Percentiles rank a stretch among this genome's conserved stretches.
phyloP scores from a whole-genome alignment of 75 land plant species.

The Gnetum montanum region DNA sequence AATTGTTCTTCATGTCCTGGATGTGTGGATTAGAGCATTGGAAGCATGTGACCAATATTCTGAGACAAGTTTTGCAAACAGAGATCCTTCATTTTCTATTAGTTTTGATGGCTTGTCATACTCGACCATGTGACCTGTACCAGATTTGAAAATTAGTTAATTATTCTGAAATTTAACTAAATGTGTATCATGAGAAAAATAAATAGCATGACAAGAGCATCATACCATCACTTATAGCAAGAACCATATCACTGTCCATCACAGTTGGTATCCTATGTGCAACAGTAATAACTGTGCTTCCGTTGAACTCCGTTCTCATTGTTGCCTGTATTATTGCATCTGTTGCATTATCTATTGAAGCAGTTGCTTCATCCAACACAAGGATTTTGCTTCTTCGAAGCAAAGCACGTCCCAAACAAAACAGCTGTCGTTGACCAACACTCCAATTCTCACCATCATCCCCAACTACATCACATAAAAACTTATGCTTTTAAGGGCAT shows the following conservation, averaged over 20 bases:
- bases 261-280: constrained; percentile 41
- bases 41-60: constrained; percentile 78
- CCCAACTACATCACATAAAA: constrained; percentile 12
- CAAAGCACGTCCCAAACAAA: constrained; percentile 25
- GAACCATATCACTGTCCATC: constrained; percentile 29
- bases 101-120: constrained; percentile 58
- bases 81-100: constrained; percentile 52
- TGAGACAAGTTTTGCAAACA: constrained; percentile 66
- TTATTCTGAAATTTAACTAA: no score
- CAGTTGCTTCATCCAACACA: constrained; percentile 27
- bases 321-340: constrained; percentile 18
- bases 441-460: constrained; percentile 33
- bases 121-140: constrained; percentile 75
- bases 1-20: no score
- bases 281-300: constrained; percentile 35
- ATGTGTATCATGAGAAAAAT: no score
- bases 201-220: no score
- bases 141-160: no score
- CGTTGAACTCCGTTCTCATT: constrained; percentile 18
- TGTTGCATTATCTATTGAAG: constrained; percentile 22
- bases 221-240: constrained; percentile 34
- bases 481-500: no score
- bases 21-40: constrained; percentile 7
- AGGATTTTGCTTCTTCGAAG: constrained; percentile 25
- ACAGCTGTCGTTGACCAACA: constrained; percentile 25